Percentiles rank a stretch among this genome's conserved stretches.
These are phyloP conservation scores for Trypanosoma rangeli DNA, from an alignment of 208 protist genomes.

Conservation along the genomic window DNA sequence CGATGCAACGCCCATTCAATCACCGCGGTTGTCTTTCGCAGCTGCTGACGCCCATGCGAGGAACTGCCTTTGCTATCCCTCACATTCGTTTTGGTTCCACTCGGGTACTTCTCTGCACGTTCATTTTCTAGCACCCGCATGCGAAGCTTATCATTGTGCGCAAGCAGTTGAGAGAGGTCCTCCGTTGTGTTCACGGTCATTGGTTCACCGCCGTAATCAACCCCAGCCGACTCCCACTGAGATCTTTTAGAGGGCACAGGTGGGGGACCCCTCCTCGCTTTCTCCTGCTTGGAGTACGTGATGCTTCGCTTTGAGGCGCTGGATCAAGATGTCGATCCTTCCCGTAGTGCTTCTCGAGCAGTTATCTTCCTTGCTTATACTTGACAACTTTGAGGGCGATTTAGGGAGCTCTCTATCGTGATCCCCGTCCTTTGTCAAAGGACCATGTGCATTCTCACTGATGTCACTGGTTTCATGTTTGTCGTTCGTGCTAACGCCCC, in stretches of 20 bases:
- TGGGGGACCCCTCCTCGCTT: background rate
- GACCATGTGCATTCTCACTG: too few relatives aligned
- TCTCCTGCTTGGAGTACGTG: too few relatives aligned
- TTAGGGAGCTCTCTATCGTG: background rate
- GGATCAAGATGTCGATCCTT: background rate
- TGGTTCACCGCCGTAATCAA: background rate
- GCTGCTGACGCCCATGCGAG: background rate
- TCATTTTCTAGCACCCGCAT: slow-evolving; percentile 12
- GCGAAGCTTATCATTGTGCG: slow-evolving; percentile 25
- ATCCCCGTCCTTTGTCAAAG: background rate
- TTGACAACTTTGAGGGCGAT: background rate
- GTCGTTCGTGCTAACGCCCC: background rate
- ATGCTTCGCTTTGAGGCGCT: background rate
- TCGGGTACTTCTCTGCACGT: slow-evolving; percentile 4
- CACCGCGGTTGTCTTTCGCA: background rate
- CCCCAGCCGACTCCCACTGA: background rate
- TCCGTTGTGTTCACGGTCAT: slow-evolving; percentile 20
- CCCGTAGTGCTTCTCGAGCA: background rate
- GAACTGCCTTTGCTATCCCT: background rate
- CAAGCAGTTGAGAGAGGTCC: slow-evolving; percentile 24
- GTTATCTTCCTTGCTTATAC: background rate
- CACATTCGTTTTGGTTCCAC: background rate
- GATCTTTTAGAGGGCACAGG: background rate
- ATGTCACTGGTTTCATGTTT: background rate
- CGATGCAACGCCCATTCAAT: slow-evolving; percentile 40